Percentiles rank a stretch among this genome's conserved stretches.
phyloP scores from a whole-genome alignment of 1,284 basidiomycete genomes.

The Puccinia coronata region DNA sequence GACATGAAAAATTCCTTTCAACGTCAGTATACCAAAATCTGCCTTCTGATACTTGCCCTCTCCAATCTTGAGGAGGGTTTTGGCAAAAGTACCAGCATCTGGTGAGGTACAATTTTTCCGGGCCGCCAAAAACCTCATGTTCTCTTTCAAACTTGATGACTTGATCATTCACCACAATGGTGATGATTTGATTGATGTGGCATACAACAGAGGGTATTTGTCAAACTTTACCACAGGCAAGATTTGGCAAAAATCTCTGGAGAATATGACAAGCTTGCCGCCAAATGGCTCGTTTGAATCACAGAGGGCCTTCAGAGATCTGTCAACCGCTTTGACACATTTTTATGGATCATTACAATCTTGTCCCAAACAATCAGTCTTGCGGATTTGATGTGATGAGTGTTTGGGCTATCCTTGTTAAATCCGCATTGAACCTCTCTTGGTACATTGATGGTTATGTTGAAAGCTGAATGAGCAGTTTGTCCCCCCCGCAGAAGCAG shows the following conservation, averaged over 20 bases:
- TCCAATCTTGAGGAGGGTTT: no score
- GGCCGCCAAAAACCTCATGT: no score
- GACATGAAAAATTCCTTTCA: no score
- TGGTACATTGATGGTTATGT: constrained; percentile 58
- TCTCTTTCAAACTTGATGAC: no score
- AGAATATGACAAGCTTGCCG: not conserved
- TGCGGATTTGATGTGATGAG: not conserved
- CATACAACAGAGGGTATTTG: no score
- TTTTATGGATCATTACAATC: not conserved
- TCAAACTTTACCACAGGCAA: no score
- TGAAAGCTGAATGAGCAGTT: constrained; percentile 62
- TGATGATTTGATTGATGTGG: no score
- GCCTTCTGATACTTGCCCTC: no score
- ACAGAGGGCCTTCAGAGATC: not conserved
- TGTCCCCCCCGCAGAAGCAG: constrained; percentile 61
- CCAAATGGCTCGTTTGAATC: not conserved
- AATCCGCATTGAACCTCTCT: not conserved
- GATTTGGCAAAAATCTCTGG: not conserved
- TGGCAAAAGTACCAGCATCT: no score
- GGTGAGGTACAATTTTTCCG: no score
- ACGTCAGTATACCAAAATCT: no score
- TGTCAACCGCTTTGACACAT: not conserved
- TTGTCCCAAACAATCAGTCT: not conserved
- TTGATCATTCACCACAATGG: no score
- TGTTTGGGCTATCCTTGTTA: not conserved